These are phyloP conservation scores for Leptosphaerulina australis DNA, from an alignment of 2,329 filamentous ascomycete species.

Conservation along the genomic window DNA sequence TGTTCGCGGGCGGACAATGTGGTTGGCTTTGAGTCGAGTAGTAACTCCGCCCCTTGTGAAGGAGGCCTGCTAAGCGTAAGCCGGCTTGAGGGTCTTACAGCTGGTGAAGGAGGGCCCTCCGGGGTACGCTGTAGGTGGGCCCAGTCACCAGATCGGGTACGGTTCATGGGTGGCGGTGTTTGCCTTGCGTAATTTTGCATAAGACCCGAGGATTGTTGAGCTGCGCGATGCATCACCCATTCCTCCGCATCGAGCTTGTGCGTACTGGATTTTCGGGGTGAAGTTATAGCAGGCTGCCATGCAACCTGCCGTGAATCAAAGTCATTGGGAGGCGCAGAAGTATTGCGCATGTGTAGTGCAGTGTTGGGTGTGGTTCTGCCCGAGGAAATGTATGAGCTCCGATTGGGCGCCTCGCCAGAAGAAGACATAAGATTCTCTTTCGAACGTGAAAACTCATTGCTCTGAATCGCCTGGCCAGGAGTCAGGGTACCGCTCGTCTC, in stretches of 20 bases:
- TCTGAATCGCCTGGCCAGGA: constrained; percentile 36
- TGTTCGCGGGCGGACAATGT: constrained; percentile 86
- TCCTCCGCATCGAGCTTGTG: constrained; percentile 74
- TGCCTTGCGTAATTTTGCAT: constrained; percentile 62
- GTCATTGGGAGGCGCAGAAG: constrained; percentile 46
- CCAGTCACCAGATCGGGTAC: constrained; percentile 55
- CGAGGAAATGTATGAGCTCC: constrained; percentile 36
- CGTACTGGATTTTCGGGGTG: constrained; percentile 55
- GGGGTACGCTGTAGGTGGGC: constrained; percentile 45
- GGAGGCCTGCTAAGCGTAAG: constrained; percentile 50
- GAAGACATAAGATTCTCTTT: constrained; percentile 40
- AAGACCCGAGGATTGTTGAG: constrained; percentile 54
- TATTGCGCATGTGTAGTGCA: constrained; percentile 51
- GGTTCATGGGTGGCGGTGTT: constrained; percentile 52
- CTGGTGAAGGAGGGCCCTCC: constrained; percentile 29
- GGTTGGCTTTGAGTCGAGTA: constrained; percentile 60
- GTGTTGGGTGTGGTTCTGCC: constrained; percentile 47
- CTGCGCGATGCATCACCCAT: constrained; percentile 79
- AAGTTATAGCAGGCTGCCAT: constrained; percentile 76
- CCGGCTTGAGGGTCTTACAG: constrained; percentile 39
- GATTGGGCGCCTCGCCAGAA: constrained; percentile 36
- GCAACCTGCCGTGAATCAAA: constrained; percentile 70
- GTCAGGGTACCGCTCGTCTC: constrained; percentile 61
- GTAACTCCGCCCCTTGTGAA: constrained; percentile 63
- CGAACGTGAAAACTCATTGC: constrained; percentile 38